phyloP scores from a whole-genome alignment of 2,329 filamentous ascomycete genomes.

The Scleromitrula shiraiana region DNA sequence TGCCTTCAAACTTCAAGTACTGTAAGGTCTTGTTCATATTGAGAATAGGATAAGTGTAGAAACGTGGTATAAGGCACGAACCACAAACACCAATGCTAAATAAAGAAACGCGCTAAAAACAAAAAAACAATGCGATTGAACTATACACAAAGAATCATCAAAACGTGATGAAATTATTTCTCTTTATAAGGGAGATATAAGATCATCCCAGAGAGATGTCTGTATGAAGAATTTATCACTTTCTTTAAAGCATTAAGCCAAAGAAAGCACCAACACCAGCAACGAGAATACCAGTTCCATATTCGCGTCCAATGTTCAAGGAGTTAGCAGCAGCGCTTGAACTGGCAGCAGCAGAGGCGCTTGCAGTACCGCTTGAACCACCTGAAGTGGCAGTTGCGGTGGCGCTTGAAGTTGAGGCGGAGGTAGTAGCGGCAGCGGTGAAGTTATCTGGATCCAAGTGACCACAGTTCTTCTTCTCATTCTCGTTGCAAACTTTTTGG shows the following conservation, averaged over 20 bases:
- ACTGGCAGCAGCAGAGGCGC: slow-evolving; percentile 22
- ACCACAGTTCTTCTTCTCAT: slow-evolving; percentile 42
- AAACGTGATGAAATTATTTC: too few relatives aligned
- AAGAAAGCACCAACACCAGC: slow-evolving; percentile 45
- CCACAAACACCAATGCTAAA: slow-evolving; percentile 30
- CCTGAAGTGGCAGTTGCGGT: slow-evolving; percentile 21
- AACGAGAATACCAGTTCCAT: slow-evolving; percentile 36
- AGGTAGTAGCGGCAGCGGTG: slow-evolving; percentile 22
- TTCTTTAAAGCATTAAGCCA: slow-evolving; percentile 46
- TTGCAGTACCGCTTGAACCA: slow-evolving; percentile 23
- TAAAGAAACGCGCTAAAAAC: slow-evolving; percentile 5
- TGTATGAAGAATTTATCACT: too few relatives aligned
- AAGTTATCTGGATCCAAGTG: slow-evolving; percentile 27
- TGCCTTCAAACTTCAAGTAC: neutral
- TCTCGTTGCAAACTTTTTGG: slow-evolving; percentile 39
- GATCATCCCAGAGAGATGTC: too few relatives aligned
- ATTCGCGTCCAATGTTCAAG: slow-evolving; percentile 34
- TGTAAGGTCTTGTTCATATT: too few relatives aligned
- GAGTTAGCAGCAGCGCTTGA: slow-evolving; percentile 36
- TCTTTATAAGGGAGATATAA: too few relatives aligned
- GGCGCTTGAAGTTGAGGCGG: slow-evolving; percentile 35
- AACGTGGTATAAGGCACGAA: slow-evolving; percentile 19
- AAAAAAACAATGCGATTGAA: slow-evolving; percentile 13
- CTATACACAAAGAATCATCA: slow-evolving; percentile 21
- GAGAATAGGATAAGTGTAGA: slow-evolving; percentile 14